Conservation (phyloP, 2,329 filamentous ascomycete species). For the Coniochaeta sp. region DNA sequence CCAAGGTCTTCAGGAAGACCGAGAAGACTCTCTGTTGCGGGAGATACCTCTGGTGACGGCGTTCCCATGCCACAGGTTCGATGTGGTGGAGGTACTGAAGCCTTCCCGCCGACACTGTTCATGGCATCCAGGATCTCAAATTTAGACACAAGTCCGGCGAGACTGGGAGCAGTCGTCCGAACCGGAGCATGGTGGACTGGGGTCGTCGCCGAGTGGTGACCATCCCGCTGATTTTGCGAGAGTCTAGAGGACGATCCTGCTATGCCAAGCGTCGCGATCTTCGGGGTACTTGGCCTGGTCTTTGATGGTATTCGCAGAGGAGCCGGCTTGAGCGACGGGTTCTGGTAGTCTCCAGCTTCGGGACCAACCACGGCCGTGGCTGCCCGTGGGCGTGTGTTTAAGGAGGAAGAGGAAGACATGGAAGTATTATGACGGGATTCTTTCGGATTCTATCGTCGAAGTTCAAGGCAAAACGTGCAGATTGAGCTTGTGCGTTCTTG, state of each 20-base stretch:
- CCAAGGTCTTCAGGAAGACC: not conserved
- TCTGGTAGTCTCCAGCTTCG: conserved; percentile 4
- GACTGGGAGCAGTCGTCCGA: conserved; percentile 6
- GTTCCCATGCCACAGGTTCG: not conserved
- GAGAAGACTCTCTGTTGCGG: not conserved
- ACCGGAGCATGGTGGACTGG: not conserved
- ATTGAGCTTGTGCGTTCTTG: not conserved
- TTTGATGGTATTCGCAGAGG: conserved; percentile 11
- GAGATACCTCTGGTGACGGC: not conserved
- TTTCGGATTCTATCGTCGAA: not conserved
- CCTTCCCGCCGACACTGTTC: conserved; percentile 10
- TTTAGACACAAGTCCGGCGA: conserved; percentile 23
- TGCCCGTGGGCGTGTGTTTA: not conserved
- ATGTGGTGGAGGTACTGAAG: not conserved
- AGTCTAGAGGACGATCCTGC: not conserved
- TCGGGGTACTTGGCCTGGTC: conserved; percentile 3
- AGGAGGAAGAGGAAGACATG: not conserved
- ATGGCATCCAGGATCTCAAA: conserved; percentile 23
- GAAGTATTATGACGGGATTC: not conserved
- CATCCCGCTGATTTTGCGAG: not conserved
- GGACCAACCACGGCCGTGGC: not conserved
- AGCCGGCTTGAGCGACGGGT: conserved; percentile 9
- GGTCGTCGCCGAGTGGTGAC: not conserved
- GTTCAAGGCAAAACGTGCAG: not conserved
- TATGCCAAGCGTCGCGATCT: not conserved